Evolutionary conservation across 257 asterid species (phyloP), one percentile per base, ranked within the genome.

Genomic region (Striga asiatica): DNA sequence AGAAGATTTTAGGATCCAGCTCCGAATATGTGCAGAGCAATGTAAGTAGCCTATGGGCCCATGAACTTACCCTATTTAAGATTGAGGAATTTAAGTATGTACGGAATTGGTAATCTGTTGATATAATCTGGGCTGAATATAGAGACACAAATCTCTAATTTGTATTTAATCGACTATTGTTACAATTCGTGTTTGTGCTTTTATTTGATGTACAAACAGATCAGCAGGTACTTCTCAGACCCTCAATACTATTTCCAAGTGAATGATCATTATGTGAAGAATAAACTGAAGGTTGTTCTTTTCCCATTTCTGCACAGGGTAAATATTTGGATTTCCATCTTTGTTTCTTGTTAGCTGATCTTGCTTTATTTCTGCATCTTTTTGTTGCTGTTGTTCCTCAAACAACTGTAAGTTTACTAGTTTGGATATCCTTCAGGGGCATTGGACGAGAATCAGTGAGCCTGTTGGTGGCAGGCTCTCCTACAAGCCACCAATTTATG

Each of bases 221-320:
- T 78, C 49, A 75, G 81, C 70, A 75, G 78, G 59, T 78, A 74
- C 63, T 78, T 78, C 21, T 78, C 85, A 24, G 85, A 78, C 49
- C 78, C 85, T 10, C 85, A 74, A 58, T 78, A 78, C 74, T 78
- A 78, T 72, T 78, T 78, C 58, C 85, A 78, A 72, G 85, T 78
- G 63, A 78, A 78, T 32, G 85, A 75, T 66, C 79, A 66, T 2
- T 78, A 78, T 57, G 85, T 78, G 60, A 78, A 61, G 79, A 78
- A 78, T 13, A 78, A 78, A 62, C 38, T 78, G 77, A 78, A 69
- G 75, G 79, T 78, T 41, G 66, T 72, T 64, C 81, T 78, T 41
- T 75, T 78, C 63, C 85, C 85, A 6, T 78, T 78, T 49, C 68
- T 78, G 23, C 85, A 78, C 69, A 64, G 85, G 77, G 81, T 78